These are phyloP conservation scores for Fraxinus platypoda DNA, from an alignment of 305 asterid species.

Conservation along the genomic window DNA sequence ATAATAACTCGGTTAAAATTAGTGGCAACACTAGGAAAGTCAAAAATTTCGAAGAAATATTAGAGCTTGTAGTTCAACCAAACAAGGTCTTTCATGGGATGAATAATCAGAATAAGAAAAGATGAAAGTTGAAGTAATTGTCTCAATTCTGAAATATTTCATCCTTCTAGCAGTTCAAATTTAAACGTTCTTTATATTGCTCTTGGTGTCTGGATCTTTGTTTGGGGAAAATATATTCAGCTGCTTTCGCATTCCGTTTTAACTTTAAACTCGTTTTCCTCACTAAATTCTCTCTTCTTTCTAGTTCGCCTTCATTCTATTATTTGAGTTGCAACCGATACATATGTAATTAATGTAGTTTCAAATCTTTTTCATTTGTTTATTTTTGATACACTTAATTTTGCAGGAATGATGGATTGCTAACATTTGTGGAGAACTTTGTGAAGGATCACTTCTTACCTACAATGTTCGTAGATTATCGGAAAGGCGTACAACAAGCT, in stretches of 20 bases:
- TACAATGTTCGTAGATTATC: slow-evolving; percentile 95
- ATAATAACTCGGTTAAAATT: not conserved
- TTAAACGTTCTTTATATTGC: not conserved
- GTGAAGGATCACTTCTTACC: slow-evolving; percentile 99
- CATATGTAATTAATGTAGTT: slow-evolving; percentile 10
- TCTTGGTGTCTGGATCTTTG: slow-evolving; percentile 2
- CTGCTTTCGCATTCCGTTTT: slow-evolving; percentile 17
- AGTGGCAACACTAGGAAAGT: not conserved
- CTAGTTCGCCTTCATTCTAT: not conserved
- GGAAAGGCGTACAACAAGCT: slow-evolving; percentile 98
- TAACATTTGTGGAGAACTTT: slow-evolving; percentile 91
- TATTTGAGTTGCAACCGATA: slow-evolving; percentile 3
- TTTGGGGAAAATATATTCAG: not conserved
- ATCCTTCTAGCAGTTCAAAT: not conserved
- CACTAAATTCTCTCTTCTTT: slow-evolving; percentile 1
- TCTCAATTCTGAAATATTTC: not conserved
- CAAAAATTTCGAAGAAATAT: not conserved
- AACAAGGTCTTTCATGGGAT: not conserved
- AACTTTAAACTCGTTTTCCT: not conserved
- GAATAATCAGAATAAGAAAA: slow-evolving; percentile 19
- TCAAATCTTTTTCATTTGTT: slow-evolving; percentile 25
- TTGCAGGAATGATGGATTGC: slow-evolving; percentile 96
- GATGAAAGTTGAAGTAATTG: not conserved
- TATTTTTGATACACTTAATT: slow-evolving; percentile 19
- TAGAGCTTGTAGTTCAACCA: slow-evolving; percentile 6